Evolutionary conservation across 163 green algal genomes (phyloP), one percentile per base, ranked within the genome.

Genomic region (Chloromonas sp.): DNA sequence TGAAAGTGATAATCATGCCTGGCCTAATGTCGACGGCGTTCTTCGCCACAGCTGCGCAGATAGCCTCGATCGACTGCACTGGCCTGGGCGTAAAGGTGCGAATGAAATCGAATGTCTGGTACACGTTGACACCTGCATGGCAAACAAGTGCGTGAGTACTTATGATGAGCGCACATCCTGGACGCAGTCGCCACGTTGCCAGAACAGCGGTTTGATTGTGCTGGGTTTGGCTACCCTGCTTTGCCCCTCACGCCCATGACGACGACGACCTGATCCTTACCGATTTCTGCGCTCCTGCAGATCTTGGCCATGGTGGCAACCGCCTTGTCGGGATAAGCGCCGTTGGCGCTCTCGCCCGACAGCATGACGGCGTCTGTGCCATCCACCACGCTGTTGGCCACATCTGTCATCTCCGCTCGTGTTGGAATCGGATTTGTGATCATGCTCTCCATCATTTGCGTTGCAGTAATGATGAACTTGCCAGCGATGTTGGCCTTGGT

Each of bases 371-470:
- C 92, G 80, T 96, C 93, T 3, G 87, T 91, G 71, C 93, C 93
- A 81, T 96, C 92, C 82, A 93, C 92, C 60, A 96, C 91, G 0
- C 92, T 92, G 79, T 95, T 94, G n/a, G 92, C 93, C 58, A 95
- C 89, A 82, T 96, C 93, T 57, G 91, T 93, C 88, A 93, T 93
- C 88, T 97, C 94, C 3, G 94, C 94, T 59, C 93, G 86, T 1
- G 94, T 96, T 58, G 94, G 92, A 58, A 90, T 87, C 2, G 92
- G 88, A 82, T 91, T 94, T 78, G 89, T 90, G 85, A 95, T 91
- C 94, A 97, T 97, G 36, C 85, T 92, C 89, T 98, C 95, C 58
- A 98, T 84, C 94, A 98, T 98, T 87, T 97, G 94, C 1, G 94
- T 97, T 3, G 94, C 94, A 0, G 88, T 94, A 59, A 97, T 89